Evolutionary conservation across 2,329 filamentous ascomycete species (phyloP).

Genomic region (Pseudogymnoascus sp.): DNA sequence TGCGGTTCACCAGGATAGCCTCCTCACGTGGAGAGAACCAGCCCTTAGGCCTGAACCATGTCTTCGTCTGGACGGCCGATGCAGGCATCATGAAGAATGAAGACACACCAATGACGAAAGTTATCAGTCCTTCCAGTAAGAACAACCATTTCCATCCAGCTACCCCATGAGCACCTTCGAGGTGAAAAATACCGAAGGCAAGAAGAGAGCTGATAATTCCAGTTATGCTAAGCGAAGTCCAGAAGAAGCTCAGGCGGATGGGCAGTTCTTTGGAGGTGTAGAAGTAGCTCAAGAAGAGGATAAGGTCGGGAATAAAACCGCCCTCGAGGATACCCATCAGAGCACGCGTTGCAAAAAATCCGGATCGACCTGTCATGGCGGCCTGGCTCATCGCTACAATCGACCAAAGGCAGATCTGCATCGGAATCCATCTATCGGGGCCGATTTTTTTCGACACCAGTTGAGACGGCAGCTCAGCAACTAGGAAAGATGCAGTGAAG

Average conservation of each 20-base stretch:
- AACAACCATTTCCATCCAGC: constrained; percentile 49
- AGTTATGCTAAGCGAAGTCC: constrained; percentile 50
- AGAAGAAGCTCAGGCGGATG: constrained; percentile 61
- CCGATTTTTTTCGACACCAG: constrained; percentile 42
- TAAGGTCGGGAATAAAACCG: constrained; percentile 57
- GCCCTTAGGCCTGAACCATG: constrained; percentile 51
- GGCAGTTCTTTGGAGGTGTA: constrained; percentile 67
- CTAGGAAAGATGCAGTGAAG: constrained; percentile 36
- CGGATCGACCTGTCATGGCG: constrained; percentile 26
- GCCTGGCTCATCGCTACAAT: constrained; percentile 34
- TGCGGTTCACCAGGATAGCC: constrained; percentile 59
- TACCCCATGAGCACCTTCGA: constrained; percentile 43
- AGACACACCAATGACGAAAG: constrained; percentile 43
- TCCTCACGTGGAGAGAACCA: constrained; percentile 59
- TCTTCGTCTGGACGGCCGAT: constrained; percentile 53
- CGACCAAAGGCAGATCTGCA: constrained; percentile 29
- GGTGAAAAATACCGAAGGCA: constrained; percentile 48
- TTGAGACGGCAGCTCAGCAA: constrained; percentile 43
- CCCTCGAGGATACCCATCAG: constrained; percentile 48
- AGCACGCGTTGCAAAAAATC: constrained; percentile 38
- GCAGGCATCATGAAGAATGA: constrained; percentile 52
- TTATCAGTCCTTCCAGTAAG: constrained; percentile 50
- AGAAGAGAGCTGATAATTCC: constrained; percentile 40
- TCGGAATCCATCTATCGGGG: constrained; percentile 45
- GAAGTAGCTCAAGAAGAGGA: constrained; percentile 67